Evolutionary conservation across 495 filamentous ascomycete species (phyloP).

Genomic region (Aspergillus avenaceus): DNA sequence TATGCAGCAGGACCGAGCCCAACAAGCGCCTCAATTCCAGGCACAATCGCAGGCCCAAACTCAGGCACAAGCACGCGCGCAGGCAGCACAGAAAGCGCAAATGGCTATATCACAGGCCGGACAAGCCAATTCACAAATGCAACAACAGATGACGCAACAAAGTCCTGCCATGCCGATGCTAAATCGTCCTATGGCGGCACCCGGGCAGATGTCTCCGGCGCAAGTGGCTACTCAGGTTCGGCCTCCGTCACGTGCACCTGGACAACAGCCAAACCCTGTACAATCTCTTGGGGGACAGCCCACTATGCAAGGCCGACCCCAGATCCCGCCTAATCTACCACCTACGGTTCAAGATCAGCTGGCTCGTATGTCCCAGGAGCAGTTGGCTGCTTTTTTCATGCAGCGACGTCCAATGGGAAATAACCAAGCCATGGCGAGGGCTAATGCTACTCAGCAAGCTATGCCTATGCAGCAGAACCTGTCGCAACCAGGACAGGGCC

Average conservation of each 20-base stretch:
- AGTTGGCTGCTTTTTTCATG: constrained; percentile 30
- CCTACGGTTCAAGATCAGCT: constrained; percentile 33
- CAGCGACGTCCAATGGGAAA: constrained; percentile 28
- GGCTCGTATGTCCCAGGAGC: constrained; percentile 29
- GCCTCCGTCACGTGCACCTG: constrained; percentile 33
- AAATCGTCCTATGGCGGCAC: constrained; percentile 53
- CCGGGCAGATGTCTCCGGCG: constrained; percentile 41
- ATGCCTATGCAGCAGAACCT: constrained; percentile 28
- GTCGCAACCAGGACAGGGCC: constrained; percentile 33
- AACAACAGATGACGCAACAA: constrained; percentile 43
- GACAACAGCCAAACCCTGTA: constrained; percentile 27
- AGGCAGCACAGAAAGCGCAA: constrained; percentile 47
- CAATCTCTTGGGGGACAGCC: constrained; percentile 22
- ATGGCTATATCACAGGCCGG: constrained; percentile 39
- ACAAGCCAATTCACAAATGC: constrained; percentile 30
- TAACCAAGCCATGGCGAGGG: constrained; percentile 22
- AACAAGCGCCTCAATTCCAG: constrained; percentile 33
- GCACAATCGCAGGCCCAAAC: constrained; percentile 36
- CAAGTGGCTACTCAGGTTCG: constrained; percentile 35
- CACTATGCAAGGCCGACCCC: constrained; percentile 31
- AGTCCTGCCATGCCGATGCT: constrained; percentile 56
- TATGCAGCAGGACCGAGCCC: constrained; percentile 36
- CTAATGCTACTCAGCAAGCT: constrained; percentile 22
- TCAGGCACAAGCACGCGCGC: constrained; percentile 38
- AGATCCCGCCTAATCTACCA: constrained; percentile 33